Percentiles rank a stretch among this genome's conserved stretches.
Conservation (phyloP, 2,329 filamentous ascomycete genomes). For the Cercospora beticola region DNA sequence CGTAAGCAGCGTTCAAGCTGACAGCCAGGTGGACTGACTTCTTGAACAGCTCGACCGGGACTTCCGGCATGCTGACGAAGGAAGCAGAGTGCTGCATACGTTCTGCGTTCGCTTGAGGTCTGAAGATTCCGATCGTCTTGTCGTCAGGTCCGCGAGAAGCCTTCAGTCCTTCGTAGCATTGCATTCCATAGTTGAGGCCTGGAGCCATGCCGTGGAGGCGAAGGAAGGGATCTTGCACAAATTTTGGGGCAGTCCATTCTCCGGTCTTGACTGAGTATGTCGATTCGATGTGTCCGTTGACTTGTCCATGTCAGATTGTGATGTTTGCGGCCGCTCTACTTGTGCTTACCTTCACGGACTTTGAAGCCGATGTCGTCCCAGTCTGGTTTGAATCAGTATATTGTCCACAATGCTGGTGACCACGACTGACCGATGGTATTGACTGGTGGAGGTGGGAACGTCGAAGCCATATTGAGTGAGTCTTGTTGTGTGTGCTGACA, state of each 20-base stretch:
- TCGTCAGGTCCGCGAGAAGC: conserved; percentile 79
- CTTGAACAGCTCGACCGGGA: conserved; percentile 75
- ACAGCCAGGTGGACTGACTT: conserved; percentile 78
- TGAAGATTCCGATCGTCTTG: conserved; percentile 77
- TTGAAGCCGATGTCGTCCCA: conserved; percentile 93
- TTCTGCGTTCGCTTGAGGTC: conserved; percentile 77
- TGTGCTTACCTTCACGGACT: conserved; percentile 74
- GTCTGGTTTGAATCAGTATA: conserved; percentile 54
- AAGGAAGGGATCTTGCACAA: conserved; percentile 80
- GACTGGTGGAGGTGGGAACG: conserved; percentile 74
- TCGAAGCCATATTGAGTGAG: conserved; percentile 31
- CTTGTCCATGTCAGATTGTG: conserved; percentile 37
- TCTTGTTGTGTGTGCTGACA: neutral
- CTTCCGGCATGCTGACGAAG: conserved; percentile 77
- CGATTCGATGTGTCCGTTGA: conserved; percentile 92
- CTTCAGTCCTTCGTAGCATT: conserved; percentile 98
- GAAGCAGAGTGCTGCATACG: conserved; percentile 83
- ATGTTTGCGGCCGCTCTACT: neutral
- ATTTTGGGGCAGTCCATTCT: conserved; percentile 74
- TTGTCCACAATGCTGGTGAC: neutral
- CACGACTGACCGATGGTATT: conserved; percentile 64
- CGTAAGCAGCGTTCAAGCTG: conserved; percentile 81
- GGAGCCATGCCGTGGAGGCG: conserved; percentile 93
- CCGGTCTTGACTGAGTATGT: conserved; percentile 73
- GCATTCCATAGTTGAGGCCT: conserved; percentile 93